phyloP scores from a whole-genome alignment of 192 early-diverging fungal species.

The Rhizoclosmatium globosum region DNA sequence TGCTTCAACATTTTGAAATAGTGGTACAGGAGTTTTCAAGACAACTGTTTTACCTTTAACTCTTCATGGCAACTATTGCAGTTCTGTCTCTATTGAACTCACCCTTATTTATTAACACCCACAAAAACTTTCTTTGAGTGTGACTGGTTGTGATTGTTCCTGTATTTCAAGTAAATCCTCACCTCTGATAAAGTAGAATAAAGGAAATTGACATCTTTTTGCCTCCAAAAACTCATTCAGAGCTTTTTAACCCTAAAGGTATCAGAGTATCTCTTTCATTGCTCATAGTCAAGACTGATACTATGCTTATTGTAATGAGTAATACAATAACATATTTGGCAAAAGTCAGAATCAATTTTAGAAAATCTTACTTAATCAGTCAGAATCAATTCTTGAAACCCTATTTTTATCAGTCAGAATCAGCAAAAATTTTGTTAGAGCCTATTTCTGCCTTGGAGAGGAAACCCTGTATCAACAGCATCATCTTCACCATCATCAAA shows the following conservation, averaged over 20 bases:
- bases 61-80: conserved; percentile 59
- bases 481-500: too few species aligned
- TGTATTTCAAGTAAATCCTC: conserved; percentile 68
- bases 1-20: conserved; percentile 60
- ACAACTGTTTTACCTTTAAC: conserved; percentile 61
- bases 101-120: conserved; percentile 57
- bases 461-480: too few species aligned
- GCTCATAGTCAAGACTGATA: conserved; percentile 54
- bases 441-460: too few species aligned
- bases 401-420: too few species aligned
- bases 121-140: conserved; percentile 70
- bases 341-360: conserved; percentile 62
- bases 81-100: conserved; percentile 52
- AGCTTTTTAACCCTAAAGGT: conserved; percentile 62
- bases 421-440: too few species aligned
- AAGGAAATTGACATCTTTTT: conserved; percentile 59
- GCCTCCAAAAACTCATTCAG: conserved; percentile 67
- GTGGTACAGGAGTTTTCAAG: conserved; percentile 51
- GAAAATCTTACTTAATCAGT: conserved; percentile 58
- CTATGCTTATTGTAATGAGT: conserved; percentile 48
- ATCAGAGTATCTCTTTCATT: conserved; percentile 49
- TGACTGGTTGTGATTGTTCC: conserved; percentile 62
- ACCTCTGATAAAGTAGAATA: conserved; percentile 69
- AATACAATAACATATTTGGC: conserved; percentile 52
- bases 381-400: too few species aligned